Base-by-base conservation (phyloP, 1,284 basidiomycete genomes). In the Pseudozyma flocculosa region DNA sequence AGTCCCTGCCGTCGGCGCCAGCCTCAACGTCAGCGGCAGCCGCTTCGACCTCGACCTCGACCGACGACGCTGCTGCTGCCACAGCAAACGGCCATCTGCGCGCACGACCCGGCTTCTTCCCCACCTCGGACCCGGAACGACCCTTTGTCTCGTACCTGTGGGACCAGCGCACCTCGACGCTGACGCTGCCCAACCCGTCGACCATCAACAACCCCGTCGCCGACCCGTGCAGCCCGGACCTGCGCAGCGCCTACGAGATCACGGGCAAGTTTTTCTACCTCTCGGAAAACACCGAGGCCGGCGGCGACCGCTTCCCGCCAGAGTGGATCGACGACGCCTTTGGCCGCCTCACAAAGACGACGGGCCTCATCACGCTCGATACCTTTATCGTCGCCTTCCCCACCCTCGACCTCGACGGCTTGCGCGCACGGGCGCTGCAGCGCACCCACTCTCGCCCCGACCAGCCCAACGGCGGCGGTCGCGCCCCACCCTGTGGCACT, bases 261-360 rank as follows among this genome's bases (percentile, higher is more conserved):
- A 74, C 70, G 2, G 70, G 65, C 50, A 74, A 74, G 48, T 65
- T 74, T 51, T 74, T 72, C 62, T 69, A 60, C 34, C 59, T 74
- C 40, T 48, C 54, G 34, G 24, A 38, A n/a, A 18, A n/a, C 19
- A n/a, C 21, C 13, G 24, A 8, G 11, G 15, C 39, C 22, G 44
- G 42, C 17, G 32, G 42, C 8, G 43, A 40, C 10, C 29, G 37
- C 30, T 40, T 46, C 21, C 41, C 48, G 1, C 39, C 36, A 15
- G 38, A 34, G 2, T 47, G 51, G 40, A 54, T 72, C 29, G 64
- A 72, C 17, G 61, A 73, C 48, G 72, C 70, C 14, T 40, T 74
- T 7, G n/a, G 45, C n/a, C 38, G 59, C n/a, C 48, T 74, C 22
- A 61, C 59, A 2, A 45, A 39, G 4, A 70, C 61, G 4, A 74